Percentiles rank a stretch among this genome's conserved stretches.
Evolutionary conservation across 306 rosid species (phyloP).

Genomic region (Lagenaria siceraria): DNA sequence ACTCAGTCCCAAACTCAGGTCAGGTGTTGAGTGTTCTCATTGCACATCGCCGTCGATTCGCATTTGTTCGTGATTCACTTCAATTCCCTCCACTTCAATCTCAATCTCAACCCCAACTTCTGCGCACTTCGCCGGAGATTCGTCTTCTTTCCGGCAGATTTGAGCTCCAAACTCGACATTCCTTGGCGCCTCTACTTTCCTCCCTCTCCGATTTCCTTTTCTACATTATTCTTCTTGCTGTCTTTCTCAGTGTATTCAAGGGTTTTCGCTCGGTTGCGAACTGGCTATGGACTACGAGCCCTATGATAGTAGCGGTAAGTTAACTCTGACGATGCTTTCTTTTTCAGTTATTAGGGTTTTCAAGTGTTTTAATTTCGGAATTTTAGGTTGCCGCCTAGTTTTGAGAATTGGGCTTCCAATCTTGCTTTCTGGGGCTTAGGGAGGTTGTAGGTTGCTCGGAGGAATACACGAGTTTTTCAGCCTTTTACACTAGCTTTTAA

Average conservation of each 20-base stretch:
- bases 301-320: constrained; percentile 87
- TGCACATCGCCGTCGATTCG: constrained; percentile 1
- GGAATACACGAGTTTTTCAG: neutral
- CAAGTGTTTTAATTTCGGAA: constrained; percentile 1
- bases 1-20: constrained; percentile 11
- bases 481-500: neutral
- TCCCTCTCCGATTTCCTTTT: neutral
- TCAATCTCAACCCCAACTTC: constrained; percentile 1
- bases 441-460: constrained; percentile 20
- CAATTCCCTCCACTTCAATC: neutral
- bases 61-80: neutral
- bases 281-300: constrained; percentile 96
- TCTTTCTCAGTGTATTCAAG: neutral
- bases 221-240: constrained; percentile 5
- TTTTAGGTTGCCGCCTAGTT: constrained; percentile 20
- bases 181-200: neutral
- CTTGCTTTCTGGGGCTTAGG: neutral
- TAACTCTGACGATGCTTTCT: constrained; percentile 4
- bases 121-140: neutral
- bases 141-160: neutral
- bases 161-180: constrained; percentile 1
- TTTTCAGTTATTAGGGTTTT: constrained; percentile 11
- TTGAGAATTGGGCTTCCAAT: neutral
- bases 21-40: constrained; percentile 2
- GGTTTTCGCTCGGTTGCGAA: constrained; percentile 13